Evolutionary conservation across 345 rosid species (phyloP).

Genomic region (Carallia brachiata): DNA sequence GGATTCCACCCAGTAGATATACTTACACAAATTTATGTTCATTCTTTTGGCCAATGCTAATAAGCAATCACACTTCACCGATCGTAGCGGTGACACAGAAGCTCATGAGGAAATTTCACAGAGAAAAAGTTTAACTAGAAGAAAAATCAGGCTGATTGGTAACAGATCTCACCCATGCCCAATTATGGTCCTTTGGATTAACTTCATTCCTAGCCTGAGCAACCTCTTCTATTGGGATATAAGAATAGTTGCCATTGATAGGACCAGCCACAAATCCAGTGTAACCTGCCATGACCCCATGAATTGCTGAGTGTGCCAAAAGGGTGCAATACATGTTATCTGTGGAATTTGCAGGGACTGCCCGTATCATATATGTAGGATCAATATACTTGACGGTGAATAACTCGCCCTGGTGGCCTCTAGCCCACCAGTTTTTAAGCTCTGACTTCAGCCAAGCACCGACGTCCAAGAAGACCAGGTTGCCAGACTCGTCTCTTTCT

Average conservation of each 20-base stretch:
- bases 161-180: constrained; percentile 92
- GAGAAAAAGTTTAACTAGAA: constrained; percentile 4
- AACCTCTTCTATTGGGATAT: constrained; percentile 76
- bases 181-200: constrained; percentile 63
- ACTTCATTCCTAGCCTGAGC: constrained; percentile 65
- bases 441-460: constrained; percentile 77
- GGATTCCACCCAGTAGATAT: too few species aligned
- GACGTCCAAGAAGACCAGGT: constrained; percentile 69
- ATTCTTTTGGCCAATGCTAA: too few species aligned
- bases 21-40: too few species aligned
- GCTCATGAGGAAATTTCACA: background rate
- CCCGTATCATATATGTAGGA: constrained; percentile 94
- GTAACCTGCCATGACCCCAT: constrained; percentile 87
- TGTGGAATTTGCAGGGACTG: constrained; percentile 78
- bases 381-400: constrained; percentile 83
- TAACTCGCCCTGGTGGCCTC: constrained; percentile 61
- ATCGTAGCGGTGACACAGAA: too few species aligned
- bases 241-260: constrained; percentile 76
- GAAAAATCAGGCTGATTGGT: constrained; percentile 83
- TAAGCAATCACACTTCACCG: too few species aligned
- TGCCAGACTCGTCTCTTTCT: constrained; percentile 83
- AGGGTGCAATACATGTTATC: constrained; percentile 84
- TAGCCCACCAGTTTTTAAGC: constrained; percentile 69
- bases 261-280: constrained; percentile 89
- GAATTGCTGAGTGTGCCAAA: constrained; percentile 83